phyloP scores from a whole-genome alignment of 768 basidiomycete species.

The Xanthoconium purpureum region DNA sequence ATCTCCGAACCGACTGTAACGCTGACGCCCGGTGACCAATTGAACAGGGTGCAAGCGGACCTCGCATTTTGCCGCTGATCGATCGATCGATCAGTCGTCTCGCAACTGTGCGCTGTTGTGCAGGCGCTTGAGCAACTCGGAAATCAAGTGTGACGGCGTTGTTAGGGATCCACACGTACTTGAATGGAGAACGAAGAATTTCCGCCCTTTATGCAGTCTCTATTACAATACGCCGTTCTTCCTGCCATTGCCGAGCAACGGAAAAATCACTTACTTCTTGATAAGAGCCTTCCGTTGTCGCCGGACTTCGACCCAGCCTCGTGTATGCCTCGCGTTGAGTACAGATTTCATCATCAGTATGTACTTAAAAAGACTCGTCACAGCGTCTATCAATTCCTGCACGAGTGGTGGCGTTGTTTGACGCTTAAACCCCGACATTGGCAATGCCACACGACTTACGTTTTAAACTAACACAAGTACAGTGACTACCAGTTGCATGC shows the following conservation, averaged over 20 bases:
- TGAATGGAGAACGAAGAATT: background rate
- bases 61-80: slow-evolving; percentile 4
- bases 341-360: background rate
- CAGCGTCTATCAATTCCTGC: background rate
- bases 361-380: background rate
- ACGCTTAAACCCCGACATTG: too few relatives aligned
- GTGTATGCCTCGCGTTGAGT: background rate
- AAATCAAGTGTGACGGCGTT: background rate
- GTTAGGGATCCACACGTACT: background rate
- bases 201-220: slow-evolving; percentile 1
- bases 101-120: background rate
- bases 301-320: background rate
- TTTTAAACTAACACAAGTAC: too few relatives aligned
- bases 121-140: too few relatives aligned
- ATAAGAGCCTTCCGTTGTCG: slow-evolving; percentile 12
- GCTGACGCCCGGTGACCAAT: background rate
- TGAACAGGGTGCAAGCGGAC: background rate
- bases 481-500: too few relatives aligned
- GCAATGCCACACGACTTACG: too few relatives aligned
- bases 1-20: background rate
- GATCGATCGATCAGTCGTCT: background rate
- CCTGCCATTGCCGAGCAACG: background rate
- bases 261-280: background rate
- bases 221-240: background rate
- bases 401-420: too few relatives aligned